These are phyloP conservation scores for Fremontodendron californicum DNA, from an alignment of 345 rosid species.

Conservation along the genomic window DNA sequence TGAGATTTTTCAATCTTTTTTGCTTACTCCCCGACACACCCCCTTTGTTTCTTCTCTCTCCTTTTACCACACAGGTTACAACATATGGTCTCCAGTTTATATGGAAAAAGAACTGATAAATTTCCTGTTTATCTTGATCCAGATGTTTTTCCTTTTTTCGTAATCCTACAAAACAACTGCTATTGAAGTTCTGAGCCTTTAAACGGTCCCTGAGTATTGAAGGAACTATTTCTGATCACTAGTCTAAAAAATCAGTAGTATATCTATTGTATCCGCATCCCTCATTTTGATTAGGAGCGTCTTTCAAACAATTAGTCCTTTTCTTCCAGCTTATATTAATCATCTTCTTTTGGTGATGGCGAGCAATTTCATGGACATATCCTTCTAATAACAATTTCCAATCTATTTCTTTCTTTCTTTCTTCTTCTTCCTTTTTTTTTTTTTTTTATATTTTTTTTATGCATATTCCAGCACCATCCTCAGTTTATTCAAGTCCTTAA, in stretches of 20 bases:
- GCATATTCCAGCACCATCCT: background rate
- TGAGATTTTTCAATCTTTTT: slow-evolving; percentile 30
- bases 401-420: background rate
- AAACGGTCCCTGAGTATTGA: background rate
- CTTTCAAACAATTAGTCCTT: background rate
- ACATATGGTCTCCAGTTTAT: background rate
- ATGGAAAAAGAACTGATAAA: background rate
- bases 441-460: too few relatives aligned
- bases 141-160: background rate
- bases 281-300: background rate
- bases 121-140: background rate
- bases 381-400: background rate
- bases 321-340: background rate
- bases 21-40: background rate
- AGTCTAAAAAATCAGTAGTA: background rate
- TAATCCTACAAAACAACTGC: background rate
- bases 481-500: slow-evolving; percentile 1
- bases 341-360: background rate
- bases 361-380: background rate
- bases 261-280: background rate
- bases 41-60: background rate
- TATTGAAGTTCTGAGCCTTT: background rate
- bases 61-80: background rate
- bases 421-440: too few relatives aligned
- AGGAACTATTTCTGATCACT: background rate